These are phyloP conservation scores for Salvia hispanica DNA, from an alignment of 257 asterid genomes.

Conservation along the genomic window DNA sequence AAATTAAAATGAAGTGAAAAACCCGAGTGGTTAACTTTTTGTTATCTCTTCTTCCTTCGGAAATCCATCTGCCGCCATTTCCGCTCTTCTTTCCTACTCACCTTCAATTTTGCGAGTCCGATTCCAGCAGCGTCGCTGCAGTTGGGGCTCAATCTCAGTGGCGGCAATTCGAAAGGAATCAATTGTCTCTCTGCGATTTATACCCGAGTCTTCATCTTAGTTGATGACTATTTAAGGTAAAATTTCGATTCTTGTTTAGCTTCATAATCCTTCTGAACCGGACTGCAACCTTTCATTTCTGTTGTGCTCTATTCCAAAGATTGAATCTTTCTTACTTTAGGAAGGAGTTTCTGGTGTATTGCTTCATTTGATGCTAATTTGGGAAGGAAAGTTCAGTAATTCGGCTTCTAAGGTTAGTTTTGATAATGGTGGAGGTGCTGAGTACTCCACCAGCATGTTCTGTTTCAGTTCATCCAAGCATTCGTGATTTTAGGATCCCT, in stretches of 20 bases:
- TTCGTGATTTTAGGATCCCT: slow-evolving; percentile 30
- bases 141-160: too few species aligned
- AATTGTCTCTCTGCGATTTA: too few species aligned
- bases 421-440: slow-evolving; percentile 42
- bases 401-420: slow-evolving; percentile 31
- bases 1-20: too few species aligned
- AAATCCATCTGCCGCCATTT: too few species aligned
- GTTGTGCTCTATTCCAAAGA: slow-evolving; percentile 19
- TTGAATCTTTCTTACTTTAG: slow-evolving; percentile 22
- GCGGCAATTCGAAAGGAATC: too few species aligned
- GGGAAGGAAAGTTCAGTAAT: slow-evolving; percentile 10
- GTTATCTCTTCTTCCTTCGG: too few species aligned
- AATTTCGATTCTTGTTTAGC: slow-evolving; percentile 7
- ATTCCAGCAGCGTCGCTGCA: too few species aligned
- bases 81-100: too few species aligned
- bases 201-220: too few species aligned
- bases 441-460: slow-evolving; percentile 32
- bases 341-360: not conserved
- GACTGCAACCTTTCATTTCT: slow-evolving; percentile 8
- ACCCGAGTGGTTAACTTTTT: too few species aligned
- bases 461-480: slow-evolving; percentile 29
- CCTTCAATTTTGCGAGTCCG: too few species aligned
- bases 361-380: slow-evolving; percentile 28
- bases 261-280: not conserved
- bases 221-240: slow-evolving; percentile 14